Percentiles rank a stretch among this genome's conserved stretches.
Conservation (phyloP, 1,284 basidiomycete species). For the Xerocomus nothofagi region DNA sequence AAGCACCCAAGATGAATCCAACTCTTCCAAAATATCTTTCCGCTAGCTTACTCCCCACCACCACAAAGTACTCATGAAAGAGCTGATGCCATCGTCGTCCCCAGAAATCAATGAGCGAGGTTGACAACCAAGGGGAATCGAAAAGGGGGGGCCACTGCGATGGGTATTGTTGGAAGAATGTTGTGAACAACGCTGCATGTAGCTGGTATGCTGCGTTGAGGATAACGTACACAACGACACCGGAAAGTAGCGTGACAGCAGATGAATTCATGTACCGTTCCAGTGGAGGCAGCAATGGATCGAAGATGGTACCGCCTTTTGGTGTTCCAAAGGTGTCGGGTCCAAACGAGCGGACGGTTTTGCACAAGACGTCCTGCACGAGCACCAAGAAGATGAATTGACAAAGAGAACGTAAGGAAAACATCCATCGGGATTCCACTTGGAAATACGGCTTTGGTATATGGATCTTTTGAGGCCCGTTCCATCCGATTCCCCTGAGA, state of each 20-base stretch:
- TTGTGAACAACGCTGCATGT: slow-evolving; percentile 43
- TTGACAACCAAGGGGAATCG: slow-evolving; percentile 39
- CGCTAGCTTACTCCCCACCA: slow-evolving; percentile 33
- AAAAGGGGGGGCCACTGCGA: slow-evolving; percentile 46
- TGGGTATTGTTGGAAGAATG: slow-evolving; percentile 37
- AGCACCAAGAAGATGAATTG: slow-evolving; percentile 9
- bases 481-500: slow-evolving; percentile 32
- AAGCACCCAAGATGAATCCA: slow-evolving; percentile 54
- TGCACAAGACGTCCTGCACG: slow-evolving; percentile 8
- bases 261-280: slow-evolving; percentile 46
- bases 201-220: slow-evolving; percentile 47
- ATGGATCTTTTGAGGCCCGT: slow-evolving; percentile 7
- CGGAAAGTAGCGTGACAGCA: slow-evolving; percentile 42
- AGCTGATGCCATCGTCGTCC: slow-evolving; percentile 47
- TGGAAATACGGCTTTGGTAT: slow-evolving; percentile 13
- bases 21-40: slow-evolving; percentile 42
- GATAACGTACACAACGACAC: slow-evolving; percentile 41
- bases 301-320: slow-evolving; percentile 50
- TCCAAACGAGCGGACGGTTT: slow-evolving; percentile 14
- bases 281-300: slow-evolving; percentile 40
- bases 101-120: slow-evolving; percentile 46
- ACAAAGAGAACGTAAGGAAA: slow-evolving; percentile 20
- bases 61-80: slow-evolving; percentile 41
- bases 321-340: slow-evolving; percentile 26
- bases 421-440: slow-evolving; percentile 22